phyloP scores from a whole-genome alignment of 139 green algal species.

The Bryopsis sp. region DNA sequence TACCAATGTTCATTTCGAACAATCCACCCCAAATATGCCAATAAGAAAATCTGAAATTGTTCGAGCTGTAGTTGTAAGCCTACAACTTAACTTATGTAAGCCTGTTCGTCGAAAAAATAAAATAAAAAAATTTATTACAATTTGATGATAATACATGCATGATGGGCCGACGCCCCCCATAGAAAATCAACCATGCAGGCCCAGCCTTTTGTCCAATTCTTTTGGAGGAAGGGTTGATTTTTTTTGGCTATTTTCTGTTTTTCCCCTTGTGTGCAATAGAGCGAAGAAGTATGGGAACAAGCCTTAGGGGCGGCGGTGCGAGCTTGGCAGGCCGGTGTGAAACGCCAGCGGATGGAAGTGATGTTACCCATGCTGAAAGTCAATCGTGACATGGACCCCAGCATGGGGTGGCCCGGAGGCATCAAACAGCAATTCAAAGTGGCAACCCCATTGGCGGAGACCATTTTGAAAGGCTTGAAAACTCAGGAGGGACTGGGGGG shows the following conservation, averaged over 20 bases:
- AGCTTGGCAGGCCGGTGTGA: background rate
- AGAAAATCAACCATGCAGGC: background rate
- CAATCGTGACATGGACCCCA: background rate
- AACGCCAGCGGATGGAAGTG: constrained; percentile 10
- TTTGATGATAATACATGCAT: background rate
- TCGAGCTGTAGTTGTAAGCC: background rate
- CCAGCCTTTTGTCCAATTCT: background rate
- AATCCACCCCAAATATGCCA: too few relatives aligned
- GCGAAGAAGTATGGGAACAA: background rate
- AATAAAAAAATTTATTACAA: background rate
- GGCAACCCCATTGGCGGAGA: constrained; percentile 3
- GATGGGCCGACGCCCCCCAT: background rate
- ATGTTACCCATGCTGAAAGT: constrained; percentile 4
- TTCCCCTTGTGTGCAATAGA: too few relatives aligned
- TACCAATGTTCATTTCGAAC: background rate
- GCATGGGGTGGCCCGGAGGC: background rate
- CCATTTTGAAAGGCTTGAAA: constrained; percentile 15
- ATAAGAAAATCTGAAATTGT: background rate
- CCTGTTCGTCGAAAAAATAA: background rate
- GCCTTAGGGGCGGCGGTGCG: background rate
- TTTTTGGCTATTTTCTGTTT: background rate
- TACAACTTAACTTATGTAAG: background rate
- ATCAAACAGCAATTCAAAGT: constrained; percentile 12
- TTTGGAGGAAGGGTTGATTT: background rate
- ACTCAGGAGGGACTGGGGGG: background rate